Evolutionary conservation across 164 flowering plant genomes (phyloP).

Genomic region (Tinospora cordifolia): DNA sequence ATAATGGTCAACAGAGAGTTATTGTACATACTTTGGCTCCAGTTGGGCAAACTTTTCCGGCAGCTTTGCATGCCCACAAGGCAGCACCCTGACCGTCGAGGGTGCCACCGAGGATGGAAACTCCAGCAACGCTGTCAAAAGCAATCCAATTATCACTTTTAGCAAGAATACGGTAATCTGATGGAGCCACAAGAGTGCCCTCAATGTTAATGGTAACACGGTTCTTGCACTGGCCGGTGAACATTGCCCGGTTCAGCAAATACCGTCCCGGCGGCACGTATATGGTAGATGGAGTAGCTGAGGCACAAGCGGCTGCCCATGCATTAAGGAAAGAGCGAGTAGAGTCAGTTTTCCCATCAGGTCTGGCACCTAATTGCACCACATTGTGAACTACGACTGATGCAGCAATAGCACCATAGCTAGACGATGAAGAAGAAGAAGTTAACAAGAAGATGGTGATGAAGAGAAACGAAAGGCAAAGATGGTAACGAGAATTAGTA

Average conservation of each 20-base stretch:
- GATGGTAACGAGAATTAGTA: neutral
- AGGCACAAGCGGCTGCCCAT: constrained; percentile 30
- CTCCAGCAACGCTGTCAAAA: constrained; percentile 32
- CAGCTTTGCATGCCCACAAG: constrained; percentile 44
- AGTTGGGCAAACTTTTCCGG: constrained; percentile 31
- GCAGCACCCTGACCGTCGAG: constrained; percentile 41
- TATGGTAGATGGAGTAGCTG: constrained; percentile 14
- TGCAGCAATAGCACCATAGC: neutral
- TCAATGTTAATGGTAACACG: constrained; percentile 17
- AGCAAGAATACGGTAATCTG: constrained; percentile 17
- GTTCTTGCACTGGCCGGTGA: constrained; percentile 19
- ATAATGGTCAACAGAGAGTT: no score
- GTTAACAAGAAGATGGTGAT: neutral
- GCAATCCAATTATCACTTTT: constrained; percentile 35
- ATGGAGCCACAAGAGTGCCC: constrained; percentile 29
- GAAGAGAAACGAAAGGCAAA: neutral
- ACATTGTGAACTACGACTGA: constrained; percentile 16
- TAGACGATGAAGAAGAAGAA: neutral
- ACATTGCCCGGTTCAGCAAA: constrained; percentile 12
- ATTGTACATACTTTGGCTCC: constrained; percentile 38
- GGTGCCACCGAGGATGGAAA: constrained; percentile 43
- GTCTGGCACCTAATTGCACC: constrained; percentile 26
- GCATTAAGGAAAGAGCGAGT: constrained; percentile 26
- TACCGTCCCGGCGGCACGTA: constrained; percentile 27
- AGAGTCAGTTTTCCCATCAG: constrained; percentile 27